phyloP scores from a whole-genome alignment of 441 rosid species.

The Euphorbia corollata region DNA sequence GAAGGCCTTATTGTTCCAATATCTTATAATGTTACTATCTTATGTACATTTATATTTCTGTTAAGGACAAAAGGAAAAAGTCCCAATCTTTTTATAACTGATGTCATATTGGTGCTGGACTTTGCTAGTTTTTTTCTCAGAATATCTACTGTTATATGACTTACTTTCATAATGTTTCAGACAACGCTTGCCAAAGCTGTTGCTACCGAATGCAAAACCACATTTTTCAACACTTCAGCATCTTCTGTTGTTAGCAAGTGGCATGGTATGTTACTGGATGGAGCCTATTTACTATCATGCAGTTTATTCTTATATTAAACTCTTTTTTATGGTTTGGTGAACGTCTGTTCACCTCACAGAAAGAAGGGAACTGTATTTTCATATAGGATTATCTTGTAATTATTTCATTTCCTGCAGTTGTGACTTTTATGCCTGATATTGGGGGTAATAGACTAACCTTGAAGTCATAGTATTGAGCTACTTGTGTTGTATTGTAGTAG shows the following conservation, averaged over 20 bases:
- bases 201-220: constrained; percentile 96
- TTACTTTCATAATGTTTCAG: constrained; percentile 36
- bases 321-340: too few species aligned
- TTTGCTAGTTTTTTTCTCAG: constrained; percentile 3
- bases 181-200: constrained; percentile 99
- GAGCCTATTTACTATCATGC: too few species aligned
- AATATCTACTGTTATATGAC: not conserved
- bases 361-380: too few species aligned
- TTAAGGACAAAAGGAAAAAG: not conserved
- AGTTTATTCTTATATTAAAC: too few species aligned
- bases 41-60: not conserved
- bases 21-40: not conserved
- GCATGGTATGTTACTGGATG: constrained; percentile 36
- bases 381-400: too few species aligned
- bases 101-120: constrained; percentile 8
- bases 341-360: too few species aligned
- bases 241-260: constrained; percentile 99
- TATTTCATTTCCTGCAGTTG: too few species aligned
- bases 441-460: not conserved
- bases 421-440: too few species aligned
- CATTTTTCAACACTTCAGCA: constrained; percentile 96
- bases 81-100: not conserved
- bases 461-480: not conserved
- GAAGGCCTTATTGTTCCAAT: not conserved
- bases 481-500: not conserved